phyloP scores from a whole-genome alignment of 257 asterid species.

The Jacaranda mimosifolia region DNA sequence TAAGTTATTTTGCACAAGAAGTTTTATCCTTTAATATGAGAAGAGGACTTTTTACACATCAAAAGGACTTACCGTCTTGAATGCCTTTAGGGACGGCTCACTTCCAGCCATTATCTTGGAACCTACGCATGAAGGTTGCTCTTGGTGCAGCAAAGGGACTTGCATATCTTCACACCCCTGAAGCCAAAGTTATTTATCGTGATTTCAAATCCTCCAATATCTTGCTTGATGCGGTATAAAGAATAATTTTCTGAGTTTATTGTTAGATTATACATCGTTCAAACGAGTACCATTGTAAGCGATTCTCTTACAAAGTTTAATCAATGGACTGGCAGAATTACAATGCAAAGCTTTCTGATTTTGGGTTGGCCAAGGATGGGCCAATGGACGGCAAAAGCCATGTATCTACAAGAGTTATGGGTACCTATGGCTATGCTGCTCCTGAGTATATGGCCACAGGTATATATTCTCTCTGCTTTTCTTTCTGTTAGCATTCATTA shows the following conservation, averaged over 20 bases:
- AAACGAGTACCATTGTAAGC: background rate
- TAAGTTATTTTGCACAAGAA: conserved; percentile 36
- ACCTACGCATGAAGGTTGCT: conserved; percentile 69
- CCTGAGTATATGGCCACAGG: conserved; percentile 91
- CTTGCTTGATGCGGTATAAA: conserved; percentile 63
- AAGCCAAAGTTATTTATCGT: conserved; percentile 71
- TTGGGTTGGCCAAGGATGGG: conserved; percentile 79
- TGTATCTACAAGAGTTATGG: conserved; percentile 79
- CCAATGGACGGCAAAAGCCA: conserved; percentile 78
- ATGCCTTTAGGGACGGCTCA: conserved; percentile 59
- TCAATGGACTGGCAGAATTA: conserved; percentile 50
- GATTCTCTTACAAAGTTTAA: conserved; percentile 19
- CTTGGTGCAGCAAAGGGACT: conserved; percentile 80
- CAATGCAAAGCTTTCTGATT: conserved; percentile 81
- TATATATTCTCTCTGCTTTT: conserved; percentile 19
- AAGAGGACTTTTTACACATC: background rate
- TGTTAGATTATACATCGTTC: background rate
- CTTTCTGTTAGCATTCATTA: background rate
- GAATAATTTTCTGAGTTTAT: background rate
- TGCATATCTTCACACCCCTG: conserved; percentile 72
- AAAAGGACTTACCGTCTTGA: background rate
- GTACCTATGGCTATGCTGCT: conserved; percentile 82
- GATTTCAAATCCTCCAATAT: conserved; percentile 77
- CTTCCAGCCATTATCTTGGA: conserved; percentile 76
- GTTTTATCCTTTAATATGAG: background rate